Evolutionary conservation across 176 grass and related monocot species (phyloP), one percentile per base, ranked within the genome.

Genomic region (Pontederia paniculata): DNA sequence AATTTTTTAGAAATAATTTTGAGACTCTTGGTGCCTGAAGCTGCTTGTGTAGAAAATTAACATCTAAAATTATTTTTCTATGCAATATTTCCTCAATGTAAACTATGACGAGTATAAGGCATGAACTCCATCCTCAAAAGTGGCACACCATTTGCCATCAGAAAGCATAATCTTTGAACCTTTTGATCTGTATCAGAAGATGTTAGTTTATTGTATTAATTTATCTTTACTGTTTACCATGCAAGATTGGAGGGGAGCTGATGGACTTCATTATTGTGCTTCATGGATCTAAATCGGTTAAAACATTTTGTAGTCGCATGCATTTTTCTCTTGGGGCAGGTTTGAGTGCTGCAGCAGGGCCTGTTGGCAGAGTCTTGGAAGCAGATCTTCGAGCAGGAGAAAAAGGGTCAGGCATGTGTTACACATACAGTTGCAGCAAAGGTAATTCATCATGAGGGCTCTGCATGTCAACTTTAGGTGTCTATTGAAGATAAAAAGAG

Each of bases 391-490:
- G 89, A 74, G 78, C 75, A 23, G 84, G 89, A 52, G 81, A 88
- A 48, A 85, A 73, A 74, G 89, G 89, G 21, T 80, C 78, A 3
- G 89, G 84, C 58, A 64, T 82, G 77, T 88, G 84, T 62, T 88
- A 88, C 68, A 95, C 89, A 52, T 95, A 95, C 77, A 95, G 89
- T 74, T 85, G 75, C 57, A 95, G 89, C 57, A 95, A 95, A 95
- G 89, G 89, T 95, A 95, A 8, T 15, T 5, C 16, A 16, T 58
- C 14, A 2, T 42, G 8, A 58, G 2, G 31, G 10, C 15, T 28
- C 8, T 23, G 15, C 23, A 5, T 58, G 37, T 28, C 37, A 28
- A 31, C 55, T 37, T 5, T 37, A 37, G 7, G 28, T 37, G 28
- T 37, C 0, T 37, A 37, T n/a, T 37, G 28, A 37, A 37, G 3